Base-by-base conservation (phyloP, 495 filamentous ascomycete species). In the Penicillium nucicola region DNA sequence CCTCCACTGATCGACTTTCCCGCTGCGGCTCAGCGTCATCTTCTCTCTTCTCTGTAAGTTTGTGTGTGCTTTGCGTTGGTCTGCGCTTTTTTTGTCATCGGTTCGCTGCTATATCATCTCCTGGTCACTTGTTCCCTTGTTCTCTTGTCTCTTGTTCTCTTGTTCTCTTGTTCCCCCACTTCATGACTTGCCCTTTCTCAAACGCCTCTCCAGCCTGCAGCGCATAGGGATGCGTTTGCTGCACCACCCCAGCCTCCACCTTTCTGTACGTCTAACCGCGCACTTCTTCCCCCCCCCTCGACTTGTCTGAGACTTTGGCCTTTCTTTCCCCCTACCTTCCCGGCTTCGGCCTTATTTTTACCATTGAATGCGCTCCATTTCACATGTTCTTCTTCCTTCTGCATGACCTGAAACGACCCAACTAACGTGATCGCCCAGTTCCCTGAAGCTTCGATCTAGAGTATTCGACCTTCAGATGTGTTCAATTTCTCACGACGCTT, bases 401-500 rank as follows among this genome's bases (percentile, higher is more conserved):
- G 46, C 46, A 65, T 52, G 61, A 62, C 56, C 47, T 57, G 49
- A 58, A 28, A 54, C 45, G 37, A 51, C 32, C 32, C 7, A 23
- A 51, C 41, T 49, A 32, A 49, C 46, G 31, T 33, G 32, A 52
- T 38, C 50, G 30, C 38, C 44, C 35, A 30, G 52, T 55, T 60
- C 55, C 53, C 56, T 36, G 42, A 53, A 38, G 33, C 45, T 37
- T 55, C 11, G 20, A n/a, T 58, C 56, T 56, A 28, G 25, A 28
- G 25, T 28, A 28, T 28, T 28, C 25, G 25, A 55, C 57, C 65
- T 55, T 64, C 61, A 57, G 59, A 60, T 45, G 57, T 65, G 61
- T 57, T 62, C 51, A 54, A 58, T 60, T 65, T 70, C 69, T 77
- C 69, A 84, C 75, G 80, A 83, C 73, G 66, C 71, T 79, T 77